These are phyloP conservation scores for Eutrema salsugineum DNA, from an alignment of 441 rosid species.

Conservation along the genomic window DNA sequence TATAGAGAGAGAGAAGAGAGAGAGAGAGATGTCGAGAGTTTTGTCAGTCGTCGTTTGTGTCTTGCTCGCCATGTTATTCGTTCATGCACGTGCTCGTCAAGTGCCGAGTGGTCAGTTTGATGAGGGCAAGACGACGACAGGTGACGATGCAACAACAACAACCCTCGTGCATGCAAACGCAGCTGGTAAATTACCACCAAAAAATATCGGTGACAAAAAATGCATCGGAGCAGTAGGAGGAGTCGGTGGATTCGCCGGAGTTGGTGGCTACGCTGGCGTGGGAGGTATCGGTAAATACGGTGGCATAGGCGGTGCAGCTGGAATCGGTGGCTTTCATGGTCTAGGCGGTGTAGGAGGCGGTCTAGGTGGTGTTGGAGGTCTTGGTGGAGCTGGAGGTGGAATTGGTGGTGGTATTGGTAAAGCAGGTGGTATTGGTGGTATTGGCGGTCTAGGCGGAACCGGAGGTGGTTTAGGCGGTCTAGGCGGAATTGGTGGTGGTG, in stretches of 20 bases:
- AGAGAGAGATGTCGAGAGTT: conserved; percentile 25
- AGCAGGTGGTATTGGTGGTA: conserved; percentile 22
- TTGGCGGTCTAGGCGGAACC: conserved; percentile 14
- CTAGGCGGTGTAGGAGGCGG: conserved; percentile 31
- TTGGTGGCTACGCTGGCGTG: conserved; percentile 62
- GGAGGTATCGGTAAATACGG: conserved; percentile 58
- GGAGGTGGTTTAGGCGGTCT: conserved; percentile 24
- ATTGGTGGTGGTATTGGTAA: conserved; percentile 22
- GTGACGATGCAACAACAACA: conserved; percentile 14
- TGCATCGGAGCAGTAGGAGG: conserved; percentile 58
- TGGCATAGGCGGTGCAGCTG: conserved; percentile 50
- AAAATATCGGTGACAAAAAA: conserved; percentile 42
- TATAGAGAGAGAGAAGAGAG: not conserved
- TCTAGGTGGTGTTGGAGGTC: conserved; percentile 29
- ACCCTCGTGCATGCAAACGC: conserved; percentile 40
- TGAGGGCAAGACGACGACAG: conserved; percentile 19
- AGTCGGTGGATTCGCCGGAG: conserved; percentile 62
- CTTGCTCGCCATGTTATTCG: conserved; percentile 9
- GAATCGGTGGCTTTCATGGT: conserved; percentile 33
- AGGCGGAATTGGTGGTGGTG: conserved; percentile 27
- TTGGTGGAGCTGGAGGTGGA: conserved; percentile 27
- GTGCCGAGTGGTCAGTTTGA: conserved; percentile 20
- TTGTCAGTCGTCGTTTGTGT: conserved; percentile 20
- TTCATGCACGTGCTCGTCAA: conserved; percentile 30
- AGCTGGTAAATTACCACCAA: conserved; percentile 26